These are phyloP conservation scores for Schizophyllum commune DNA, from an alignment of 1,284 basidiomycete genomes.

Conservation along the genomic window DNA sequence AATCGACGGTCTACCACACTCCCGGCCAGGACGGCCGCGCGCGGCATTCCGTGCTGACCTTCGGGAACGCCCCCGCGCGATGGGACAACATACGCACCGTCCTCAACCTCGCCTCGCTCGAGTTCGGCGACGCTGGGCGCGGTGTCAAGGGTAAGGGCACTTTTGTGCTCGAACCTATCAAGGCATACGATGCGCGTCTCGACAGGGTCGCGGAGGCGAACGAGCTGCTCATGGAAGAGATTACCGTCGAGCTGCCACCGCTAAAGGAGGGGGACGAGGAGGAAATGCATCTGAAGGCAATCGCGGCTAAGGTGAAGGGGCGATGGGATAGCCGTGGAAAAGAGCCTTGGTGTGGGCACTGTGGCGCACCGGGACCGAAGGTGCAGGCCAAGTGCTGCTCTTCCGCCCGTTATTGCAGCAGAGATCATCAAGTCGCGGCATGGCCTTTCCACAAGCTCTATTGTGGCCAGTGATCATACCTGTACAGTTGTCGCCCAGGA, in stretches of 20 bases:
- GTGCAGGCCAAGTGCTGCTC: conserved; percentile 10
- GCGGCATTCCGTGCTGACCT: conserved; percentile 20
- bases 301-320: conserved; percentile 19
- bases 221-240: neutral
- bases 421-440: conserved; percentile 19
- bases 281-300: conserved; percentile 16
- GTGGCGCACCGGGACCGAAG: conserved; percentile 17
- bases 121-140: conserved; percentile 25
- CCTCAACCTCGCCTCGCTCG: conserved; percentile 24
- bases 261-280: neutral
- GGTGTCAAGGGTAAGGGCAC: conserved; percentile 18
- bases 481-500: too few relatives aligned
- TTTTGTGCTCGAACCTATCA: conserved; percentile 20
- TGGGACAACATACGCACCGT: conserved; percentile 13
- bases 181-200: conserved; percentile 15
- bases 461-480: conserved; percentile 3
- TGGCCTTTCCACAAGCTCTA: conserved; percentile 25
- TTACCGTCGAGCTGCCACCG: neutral
- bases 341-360: conserved; percentile 24
- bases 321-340: conserved; percentile 20
- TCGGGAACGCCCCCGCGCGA: conserved; percentile 6
- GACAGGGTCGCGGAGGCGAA: conserved; percentile 12
- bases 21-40: conserved; percentile 12
- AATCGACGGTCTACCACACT: conserved; percentile 10
- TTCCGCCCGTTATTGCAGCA: conserved; percentile 18